Percentiles rank a stretch among this genome's conserved stretches.
These are phyloP conservation scores for Diaporthe sp. DNA, from an alignment of 2,329 filamentous ascomycete species.

Conservation along the genomic window DNA sequence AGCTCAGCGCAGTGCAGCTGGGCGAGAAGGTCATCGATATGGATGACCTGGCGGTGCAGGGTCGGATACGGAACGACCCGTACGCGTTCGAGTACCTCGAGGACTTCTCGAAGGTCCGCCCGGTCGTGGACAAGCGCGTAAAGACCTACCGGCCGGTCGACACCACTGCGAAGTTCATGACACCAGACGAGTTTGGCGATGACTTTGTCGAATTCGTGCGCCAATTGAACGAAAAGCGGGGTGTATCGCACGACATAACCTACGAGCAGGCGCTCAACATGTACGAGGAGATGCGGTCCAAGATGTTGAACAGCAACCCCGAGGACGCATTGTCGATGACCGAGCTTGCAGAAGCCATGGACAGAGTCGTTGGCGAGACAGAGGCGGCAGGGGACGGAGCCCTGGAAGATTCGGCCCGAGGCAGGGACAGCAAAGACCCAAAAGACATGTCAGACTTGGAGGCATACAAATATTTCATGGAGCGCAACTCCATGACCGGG, in stretches of 20 bases:
- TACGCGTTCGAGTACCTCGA: constrained; percentile 84
- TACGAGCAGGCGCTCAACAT: constrained; percentile 63
- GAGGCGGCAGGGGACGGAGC: constrained; percentile 43
- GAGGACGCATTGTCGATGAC: constrained; percentile 50
- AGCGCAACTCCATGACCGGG: constrained; percentile 54
- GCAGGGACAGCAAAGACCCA: constrained; percentile 32
- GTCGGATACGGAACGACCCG: constrained; percentile 78
- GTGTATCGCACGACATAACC: constrained; percentile 43
- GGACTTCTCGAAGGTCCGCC: constrained; percentile 83
- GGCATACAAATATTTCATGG: constrained; percentile 51
- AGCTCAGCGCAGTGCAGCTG: constrained; percentile 85
- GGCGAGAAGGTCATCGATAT: constrained; percentile 83
- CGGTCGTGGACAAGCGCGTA: constrained; percentile 80
- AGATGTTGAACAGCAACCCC: constrained; percentile 47
- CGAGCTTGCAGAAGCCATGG: constrained; percentile 38
- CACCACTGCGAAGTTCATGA: constrained; percentile 72
- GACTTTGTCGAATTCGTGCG: constrained; percentile 68
- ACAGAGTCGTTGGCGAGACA: constrained; percentile 45
- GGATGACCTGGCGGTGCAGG: constrained; percentile 81
- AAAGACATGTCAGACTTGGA: constrained; percentile 48
- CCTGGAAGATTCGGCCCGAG: too few species aligned
- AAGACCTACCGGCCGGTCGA: constrained; percentile 65
- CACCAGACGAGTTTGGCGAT: constrained; percentile 71
- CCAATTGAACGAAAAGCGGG: constrained; percentile 55
- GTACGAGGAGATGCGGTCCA: constrained; percentile 61